These are phyloP conservation scores for Botrytis cinerea DNA, from an alignment of 2,329 filamentous ascomycete genomes.

Conservation along the genomic window DNA sequence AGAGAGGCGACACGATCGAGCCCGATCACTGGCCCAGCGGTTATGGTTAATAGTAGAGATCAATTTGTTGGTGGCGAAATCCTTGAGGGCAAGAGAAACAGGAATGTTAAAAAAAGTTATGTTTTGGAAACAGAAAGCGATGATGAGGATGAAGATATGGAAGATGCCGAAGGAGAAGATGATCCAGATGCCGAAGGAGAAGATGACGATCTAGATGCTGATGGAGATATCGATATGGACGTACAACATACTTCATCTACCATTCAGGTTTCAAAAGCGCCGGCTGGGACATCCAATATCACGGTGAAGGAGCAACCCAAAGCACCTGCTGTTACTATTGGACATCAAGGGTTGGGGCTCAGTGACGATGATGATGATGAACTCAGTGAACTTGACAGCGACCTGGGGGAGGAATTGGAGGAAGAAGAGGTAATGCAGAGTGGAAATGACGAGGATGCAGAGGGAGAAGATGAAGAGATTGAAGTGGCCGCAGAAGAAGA, in stretches of 20 bases:
- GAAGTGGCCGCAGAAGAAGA: slow-evolving; percentile 44
- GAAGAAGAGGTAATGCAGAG: slow-evolving; percentile 50
- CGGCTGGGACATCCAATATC: slow-evolving; percentile 35
- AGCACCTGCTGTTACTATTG: slow-evolving; percentile 33
- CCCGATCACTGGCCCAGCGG: slow-evolving; percentile 28
- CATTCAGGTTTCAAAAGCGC: slow-evolving; percentile 40
- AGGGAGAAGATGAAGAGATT: slow-evolving; percentile 51
- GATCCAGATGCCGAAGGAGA: slow-evolving; percentile 44
- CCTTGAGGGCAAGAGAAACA: slow-evolving; percentile 39
- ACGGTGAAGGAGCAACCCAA: slow-evolving; percentile 35
- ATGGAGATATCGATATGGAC: slow-evolving; percentile 45
- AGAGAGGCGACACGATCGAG: slow-evolving; percentile 39
- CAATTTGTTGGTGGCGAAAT: slow-evolving; percentile 39
- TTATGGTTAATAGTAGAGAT: slow-evolving; percentile 32
- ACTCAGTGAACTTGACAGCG: slow-evolving; percentile 41
- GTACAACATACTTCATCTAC: slow-evolving; percentile 37
- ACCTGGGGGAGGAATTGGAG: slow-evolving; percentile 49
- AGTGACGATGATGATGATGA: slow-evolving; percentile 44
- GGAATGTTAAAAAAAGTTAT: slow-evolving; percentile 42
- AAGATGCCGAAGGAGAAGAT: slow-evolving; percentile 46
- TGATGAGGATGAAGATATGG: slow-evolving; percentile 44
- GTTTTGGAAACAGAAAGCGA: slow-evolving; percentile 51
- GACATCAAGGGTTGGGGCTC: slow-evolving; percentile 39
- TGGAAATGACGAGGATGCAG: slow-evolving; percentile 45
- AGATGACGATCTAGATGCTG: slow-evolving; percentile 49